Base-by-base conservation (phyloP, 2,329 filamentous ascomycete genomes). In the Diaporthe nobilis region DNA sequence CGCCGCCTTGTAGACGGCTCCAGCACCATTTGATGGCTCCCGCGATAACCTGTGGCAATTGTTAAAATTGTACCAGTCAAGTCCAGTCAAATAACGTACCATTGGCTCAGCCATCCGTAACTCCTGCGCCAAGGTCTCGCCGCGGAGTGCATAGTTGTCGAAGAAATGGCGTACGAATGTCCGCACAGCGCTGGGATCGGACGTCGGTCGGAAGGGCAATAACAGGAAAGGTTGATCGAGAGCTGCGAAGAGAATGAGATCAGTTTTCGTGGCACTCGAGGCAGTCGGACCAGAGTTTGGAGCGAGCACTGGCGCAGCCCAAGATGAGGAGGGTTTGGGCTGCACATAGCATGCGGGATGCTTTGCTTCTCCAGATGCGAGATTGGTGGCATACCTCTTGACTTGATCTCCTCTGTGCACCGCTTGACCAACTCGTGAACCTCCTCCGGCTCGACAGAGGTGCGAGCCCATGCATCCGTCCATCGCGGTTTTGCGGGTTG, bases 1-100 rank as follows among this genome's bases (percentile, higher is more conserved):
- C 92, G 81, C 97, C 97, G 76, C 95, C 95, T 57, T 94, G 92
- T 70, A 99, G 88, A 85, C 97, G 92, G 83, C 95, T 96, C 97
- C 97, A 99, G 85, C 96, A 98, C 97, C 97, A 99, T 87, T 98
- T 99, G 78, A 97, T 89, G 57, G 98, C 95, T 80, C 96, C 97
- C 78, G 95, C 96, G 72, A 99, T 90, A 74, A 98, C 95, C 95
- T 98, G 78, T 42, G 53, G 31, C 61, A 28, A 67, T 68, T 71
- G 80, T 85, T 80, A 84, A 80, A 67, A 37, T 58, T 28, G 75
- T 71, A 60, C 61, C 34, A 73, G 51, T 58, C 51, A 17, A 51
- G 3, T 57, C 67, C 37, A 42, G 47, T 28, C 34, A 47, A 12
- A 25, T 39, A 70, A 72, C 91, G 79, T 89, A 98, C 96, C 93